Conservation (phyloP, 768 basidiomycete species). For the Lanmaoa pseudosensibilis region DNA sequence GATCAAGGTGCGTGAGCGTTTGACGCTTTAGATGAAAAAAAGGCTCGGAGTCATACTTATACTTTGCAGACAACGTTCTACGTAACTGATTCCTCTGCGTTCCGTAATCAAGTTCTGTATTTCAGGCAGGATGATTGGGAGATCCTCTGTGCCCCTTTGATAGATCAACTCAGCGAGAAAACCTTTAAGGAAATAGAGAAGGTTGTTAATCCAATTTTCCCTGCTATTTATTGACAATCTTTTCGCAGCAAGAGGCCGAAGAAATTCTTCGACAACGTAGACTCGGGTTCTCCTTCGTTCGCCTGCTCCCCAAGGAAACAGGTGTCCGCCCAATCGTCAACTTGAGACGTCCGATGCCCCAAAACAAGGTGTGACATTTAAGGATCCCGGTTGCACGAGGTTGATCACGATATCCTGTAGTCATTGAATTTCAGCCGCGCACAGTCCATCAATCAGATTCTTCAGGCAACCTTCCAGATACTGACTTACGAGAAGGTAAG, state of each 20-base stretch:
- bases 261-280: conserved; percentile 68
- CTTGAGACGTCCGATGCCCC: conserved; percentile 53
- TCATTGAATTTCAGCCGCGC: conserved; percentile 32
- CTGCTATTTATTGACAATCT: not conserved
- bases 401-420: conserved; percentile 22
- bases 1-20: conserved; percentile 56
- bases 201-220: conserved; percentile 38
- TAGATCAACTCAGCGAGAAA: conserved; percentile 66
- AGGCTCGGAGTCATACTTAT: not conserved
- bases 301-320: conserved; percentile 90
- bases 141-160: conserved; percentile 75
- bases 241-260: conserved; percentile 56
- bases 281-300: conserved; percentile 82
- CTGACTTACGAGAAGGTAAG: conserved; percentile 83
- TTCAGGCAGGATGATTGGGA: conserved; percentile 96
- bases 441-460: conserved; percentile 83
- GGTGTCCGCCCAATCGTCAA: conserved; percentile 96
- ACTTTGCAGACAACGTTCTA: conserved; percentile 81
- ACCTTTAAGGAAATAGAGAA: conserved; percentile 72
- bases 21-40: not conserved
- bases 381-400: not conserved
- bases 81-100: conserved; percentile 87
- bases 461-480: conserved; percentile 83
- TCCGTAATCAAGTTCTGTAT: conserved; percentile 79
- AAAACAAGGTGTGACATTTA: conserved; percentile 29